Conservation (phyloP, 768 basidiomycete genomes). For the Tulasnella sp. region DNA sequence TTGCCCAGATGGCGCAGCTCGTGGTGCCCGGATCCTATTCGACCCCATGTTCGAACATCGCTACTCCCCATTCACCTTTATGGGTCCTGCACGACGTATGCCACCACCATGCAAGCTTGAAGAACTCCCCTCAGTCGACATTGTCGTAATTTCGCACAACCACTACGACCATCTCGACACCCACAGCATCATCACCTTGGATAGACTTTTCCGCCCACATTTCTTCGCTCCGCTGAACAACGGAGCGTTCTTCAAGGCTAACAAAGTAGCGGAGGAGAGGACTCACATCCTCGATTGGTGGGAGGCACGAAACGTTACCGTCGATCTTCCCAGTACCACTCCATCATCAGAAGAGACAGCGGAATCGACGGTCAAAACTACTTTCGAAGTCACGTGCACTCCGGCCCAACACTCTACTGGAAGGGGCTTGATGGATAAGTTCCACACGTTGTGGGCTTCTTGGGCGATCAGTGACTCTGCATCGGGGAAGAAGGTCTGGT, state of each 20-base stretch:
- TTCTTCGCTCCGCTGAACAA: slow-evolving; percentile 36
- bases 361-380: background rate
- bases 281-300: slow-evolving; percentile 26
- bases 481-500: slow-evolving; percentile 40
- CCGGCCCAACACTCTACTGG: slow-evolving; percentile 22
- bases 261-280: slow-evolving; percentile 25
- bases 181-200: slow-evolving; percentile 26
- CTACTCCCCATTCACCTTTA: slow-evolving; percentile 41
- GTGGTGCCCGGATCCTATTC: slow-evolving; percentile 45
- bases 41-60: slow-evolving; percentile 45
- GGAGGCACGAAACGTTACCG: slow-evolving; percentile 28
- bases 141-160: slow-evolving; percentile 32
- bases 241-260: slow-evolving; percentile 25
- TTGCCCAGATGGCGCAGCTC: slow-evolving; percentile 26
- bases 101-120: slow-evolving; percentile 29
- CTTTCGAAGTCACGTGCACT: slow-evolving; percentile 4
- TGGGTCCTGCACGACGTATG: slow-evolving; percentile 45
- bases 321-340: slow-evolving; percentile 19
- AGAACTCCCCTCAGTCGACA: slow-evolving; percentile 36
- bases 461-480: slow-evolving; percentile 31
- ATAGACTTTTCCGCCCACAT: slow-evolving; percentile 23
- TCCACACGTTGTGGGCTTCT: slow-evolving; percentile 34
- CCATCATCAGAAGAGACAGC: slow-evolving; percentile 4
- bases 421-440: slow-evolving; percentile 29
- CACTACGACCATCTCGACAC: slow-evolving; percentile 28